Conservation (phyloP, 345 rosid genomes). For the Stellera chamaejasme region DNA sequence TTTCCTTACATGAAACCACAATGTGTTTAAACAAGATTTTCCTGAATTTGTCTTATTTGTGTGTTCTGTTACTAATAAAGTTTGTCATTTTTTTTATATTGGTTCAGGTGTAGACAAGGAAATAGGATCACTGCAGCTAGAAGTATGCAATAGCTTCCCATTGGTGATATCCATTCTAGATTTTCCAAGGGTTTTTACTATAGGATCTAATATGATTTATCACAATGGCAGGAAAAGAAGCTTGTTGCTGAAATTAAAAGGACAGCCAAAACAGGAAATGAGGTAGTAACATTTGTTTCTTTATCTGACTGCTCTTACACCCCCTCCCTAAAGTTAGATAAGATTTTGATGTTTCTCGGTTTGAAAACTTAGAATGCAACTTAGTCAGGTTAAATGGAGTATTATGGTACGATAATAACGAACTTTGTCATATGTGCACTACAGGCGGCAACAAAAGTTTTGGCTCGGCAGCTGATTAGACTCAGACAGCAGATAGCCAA, state of each 20-base stretch:
- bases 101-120: constrained; percentile 85
- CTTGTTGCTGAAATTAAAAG: constrained; percentile 89
- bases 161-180: not conserved
- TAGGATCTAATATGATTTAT: constrained; percentile 11
- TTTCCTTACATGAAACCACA: not conserved
- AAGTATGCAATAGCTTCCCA: constrained; percentile 41
- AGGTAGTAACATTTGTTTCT: constrained; percentile 44
- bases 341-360: no score
- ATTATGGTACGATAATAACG: no score
- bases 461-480: constrained; percentile 81
- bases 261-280: constrained; percentile 91
- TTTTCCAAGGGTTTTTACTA: not conserved
- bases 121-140: constrained; percentile 67
- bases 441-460: constrained; percentile 78
- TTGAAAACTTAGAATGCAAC: not conserved
- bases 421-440: constrained; percentile 11
- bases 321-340: no score
- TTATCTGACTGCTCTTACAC: not conserved
- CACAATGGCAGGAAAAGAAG: constrained; percentile 69
- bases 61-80: not conserved
- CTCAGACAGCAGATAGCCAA: constrained; percentile 88
- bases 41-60: not conserved
- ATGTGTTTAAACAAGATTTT: no score
- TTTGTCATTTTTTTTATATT: constrained; percentile 9
- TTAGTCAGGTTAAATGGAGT: not conserved